Base-by-base conservation (phyloP, 805 yeast species). In the Candida lessepsii region DNA sequence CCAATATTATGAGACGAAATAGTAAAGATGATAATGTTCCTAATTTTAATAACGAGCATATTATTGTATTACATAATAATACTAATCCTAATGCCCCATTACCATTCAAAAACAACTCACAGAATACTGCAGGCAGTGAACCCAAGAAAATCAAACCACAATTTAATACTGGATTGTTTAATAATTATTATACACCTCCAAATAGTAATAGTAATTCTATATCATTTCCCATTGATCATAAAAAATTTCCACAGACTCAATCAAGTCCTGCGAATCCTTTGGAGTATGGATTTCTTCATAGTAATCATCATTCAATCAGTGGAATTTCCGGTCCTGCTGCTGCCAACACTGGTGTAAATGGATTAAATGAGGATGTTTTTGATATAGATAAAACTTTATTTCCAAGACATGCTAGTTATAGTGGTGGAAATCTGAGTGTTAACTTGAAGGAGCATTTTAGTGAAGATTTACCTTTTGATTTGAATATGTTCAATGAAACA, bases 31-130 rank as follows among this genome's bases (percentile, higher is more conserved):
- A 38, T 14, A 37, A 29, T 10, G 40, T 37, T 3, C 44, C 44
- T 2, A 40, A 39, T 25, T 30, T 65, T 52, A 19, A 68, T 61
- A 71, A 71, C 50, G 76, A 75, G 40, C 73, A 77, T 51, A 75
- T 75, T 45, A 76, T 75, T 40, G 72, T 76, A 8, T 67, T 75
- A 27, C 66, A 60, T 37, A 76, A 75, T 52, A 78, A 78, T 51
- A 76, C 80, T 13, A 62, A 61, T 40, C 70, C 76, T 8, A 73
- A 71, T 48, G 70, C 77, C 5, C 82, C 83, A 1, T 58, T 69
- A 18, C 71, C 71, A 7, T 37, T 28, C n/a, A 16, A 24, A 9
- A 3, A 8, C 23, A 20, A 20, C 23, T 29, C 14, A 23, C 3
- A 27, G 13, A 14, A n/a, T n/a, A 29, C 33, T 29, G 33, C 33